Evolutionary conservation across 805 yeast genomes (phyloP), one percentile per base, ranked within the genome.

Genomic region (Ogataea dorogensis): DNA sequence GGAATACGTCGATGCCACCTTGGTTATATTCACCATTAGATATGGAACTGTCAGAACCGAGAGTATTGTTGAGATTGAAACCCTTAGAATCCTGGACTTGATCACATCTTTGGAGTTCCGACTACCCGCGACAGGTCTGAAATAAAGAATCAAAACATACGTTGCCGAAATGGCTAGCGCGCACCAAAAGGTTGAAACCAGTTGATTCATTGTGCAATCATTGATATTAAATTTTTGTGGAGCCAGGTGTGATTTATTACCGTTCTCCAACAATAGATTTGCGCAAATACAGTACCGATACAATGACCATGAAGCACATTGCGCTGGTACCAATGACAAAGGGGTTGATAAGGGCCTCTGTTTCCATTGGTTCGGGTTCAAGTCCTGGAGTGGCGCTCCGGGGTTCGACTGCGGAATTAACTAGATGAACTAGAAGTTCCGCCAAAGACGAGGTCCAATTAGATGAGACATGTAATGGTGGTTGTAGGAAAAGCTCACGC

Each of bases 381-480:
- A 79, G 64, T 0, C 85, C 86, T 0, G 93, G 86, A 0, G 98
- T 91, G 5, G 87, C 83, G 5, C 70, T 58, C 26, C 79, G 75
- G 0, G 98, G 98, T 24, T 63, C 64, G 40, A 79, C 76, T 0
- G 98, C 95, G 0, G 94, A 93, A 47, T 87, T 95, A 0, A 89
- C 95, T 16, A 93, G 59, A 50, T 86, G 95, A 17, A 84, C 80
- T 55, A 91, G 85, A 14, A 93, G 64, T 49, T 94, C 98, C 43
- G 79, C 78, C 23, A 91, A 58, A 0, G 96, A 86, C 1, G 94
- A 74, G 2, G 86, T 71, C 99, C 99, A 93, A 9, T 79, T 71
- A 0, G 95, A 84, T 0, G 95, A 86, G 2, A 91, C 84, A 54
- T 93, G 98, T 44, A 93, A 61, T 0, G 98, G 98, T 4, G 93